These are phyloP conservation scores for Endotrypanum monterogeii DNA, from an alignment of 208 protist species.

Conservation along the genomic window DNA sequence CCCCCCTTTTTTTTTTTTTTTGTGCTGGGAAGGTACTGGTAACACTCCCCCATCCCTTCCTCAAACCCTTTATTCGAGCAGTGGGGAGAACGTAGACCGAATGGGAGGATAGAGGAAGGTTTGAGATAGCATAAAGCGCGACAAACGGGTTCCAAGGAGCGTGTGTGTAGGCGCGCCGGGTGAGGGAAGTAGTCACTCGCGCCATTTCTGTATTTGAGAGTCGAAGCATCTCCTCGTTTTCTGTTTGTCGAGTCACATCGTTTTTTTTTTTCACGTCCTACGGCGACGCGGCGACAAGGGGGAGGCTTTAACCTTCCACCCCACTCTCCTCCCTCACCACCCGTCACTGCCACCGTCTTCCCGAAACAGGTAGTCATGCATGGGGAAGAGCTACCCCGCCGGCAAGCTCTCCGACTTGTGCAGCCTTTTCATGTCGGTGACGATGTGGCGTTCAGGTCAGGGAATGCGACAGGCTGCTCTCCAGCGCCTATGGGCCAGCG, in stretches of 20 bases:
- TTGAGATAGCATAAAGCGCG: background rate
- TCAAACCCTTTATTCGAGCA: background rate
- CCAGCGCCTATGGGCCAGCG: background rate
- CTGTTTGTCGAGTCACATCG: background rate
- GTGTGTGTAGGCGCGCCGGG: background rate
- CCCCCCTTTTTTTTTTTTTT: no score
- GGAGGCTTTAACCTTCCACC: background rate
- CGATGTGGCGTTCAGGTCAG: background rate
- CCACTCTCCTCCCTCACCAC: no score
- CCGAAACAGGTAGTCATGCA: background rate
- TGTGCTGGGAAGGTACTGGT: no score
- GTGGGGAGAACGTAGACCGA: background rate
- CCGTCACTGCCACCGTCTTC: background rate
- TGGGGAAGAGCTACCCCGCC: background rate
- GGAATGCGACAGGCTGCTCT: background rate
- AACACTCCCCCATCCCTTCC: background rate
- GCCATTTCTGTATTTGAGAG: background rate
- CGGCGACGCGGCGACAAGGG: background rate
- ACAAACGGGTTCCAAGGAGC: background rate
- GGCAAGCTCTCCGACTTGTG: constrained; percentile 4
- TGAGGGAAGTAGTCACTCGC: background rate
- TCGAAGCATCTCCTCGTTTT: background rate
- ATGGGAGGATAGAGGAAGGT: background rate
- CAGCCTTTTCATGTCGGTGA: constrained; percentile 15
- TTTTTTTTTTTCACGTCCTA: background rate